Evolutionary conservation across 192 early-diverging fungal species (phyloP).

Genomic region (Rhizophagus clarus): DNA sequence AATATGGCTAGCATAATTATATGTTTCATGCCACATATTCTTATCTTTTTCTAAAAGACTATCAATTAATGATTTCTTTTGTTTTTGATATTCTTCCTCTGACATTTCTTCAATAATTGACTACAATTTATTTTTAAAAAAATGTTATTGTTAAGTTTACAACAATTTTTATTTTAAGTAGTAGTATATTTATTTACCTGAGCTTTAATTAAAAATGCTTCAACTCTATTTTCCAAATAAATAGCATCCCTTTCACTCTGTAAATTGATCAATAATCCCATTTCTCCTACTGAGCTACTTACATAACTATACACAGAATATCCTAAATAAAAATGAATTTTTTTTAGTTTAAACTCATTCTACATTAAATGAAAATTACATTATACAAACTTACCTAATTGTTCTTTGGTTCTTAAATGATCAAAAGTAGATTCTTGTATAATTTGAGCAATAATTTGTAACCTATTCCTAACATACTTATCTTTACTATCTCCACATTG

Average conservation of each 20-base stretch:
- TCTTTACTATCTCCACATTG: slow-evolving; percentile 77
- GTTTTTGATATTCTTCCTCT: slow-evolving; percentile 71
- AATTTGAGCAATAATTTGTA: slow-evolving; percentile 80
- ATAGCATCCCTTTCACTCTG: slow-evolving; percentile 85
- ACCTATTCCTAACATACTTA: slow-evolving; percentile 61
- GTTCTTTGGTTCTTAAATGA: slow-evolving; percentile 90
- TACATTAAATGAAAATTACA: neutral
- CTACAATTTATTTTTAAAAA: slow-evolving; percentile 15
- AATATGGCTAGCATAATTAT: slow-evolving; percentile 77
- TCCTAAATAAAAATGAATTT: slow-evolving; percentile 37
- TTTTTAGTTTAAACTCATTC: slow-evolving; percentile 3
- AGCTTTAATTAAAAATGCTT: slow-evolving; percentile 71
- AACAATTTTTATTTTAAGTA: no score
- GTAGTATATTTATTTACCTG: slow-evolving; percentile 41
- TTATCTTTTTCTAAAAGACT: slow-evolving; percentile 84
- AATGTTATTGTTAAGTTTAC: no score
- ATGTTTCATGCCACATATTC: slow-evolving; percentile 77
- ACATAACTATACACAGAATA: slow-evolving; percentile 77
- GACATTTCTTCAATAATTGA: slow-evolving; percentile 66
- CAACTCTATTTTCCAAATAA: slow-evolving; percentile 79
- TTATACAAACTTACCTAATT: slow-evolving; percentile 60
- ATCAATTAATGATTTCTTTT: slow-evolving; percentile 70
- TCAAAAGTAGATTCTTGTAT: slow-evolving; percentile 90
- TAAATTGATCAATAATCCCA: slow-evolving; percentile 79
- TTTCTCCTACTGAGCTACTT: slow-evolving; percentile 72